These are phyloP conservation scores for Spirogloea muscicola DNA, from an alignment of 139 green algal genomes.

Conservation along the genomic window DNA sequence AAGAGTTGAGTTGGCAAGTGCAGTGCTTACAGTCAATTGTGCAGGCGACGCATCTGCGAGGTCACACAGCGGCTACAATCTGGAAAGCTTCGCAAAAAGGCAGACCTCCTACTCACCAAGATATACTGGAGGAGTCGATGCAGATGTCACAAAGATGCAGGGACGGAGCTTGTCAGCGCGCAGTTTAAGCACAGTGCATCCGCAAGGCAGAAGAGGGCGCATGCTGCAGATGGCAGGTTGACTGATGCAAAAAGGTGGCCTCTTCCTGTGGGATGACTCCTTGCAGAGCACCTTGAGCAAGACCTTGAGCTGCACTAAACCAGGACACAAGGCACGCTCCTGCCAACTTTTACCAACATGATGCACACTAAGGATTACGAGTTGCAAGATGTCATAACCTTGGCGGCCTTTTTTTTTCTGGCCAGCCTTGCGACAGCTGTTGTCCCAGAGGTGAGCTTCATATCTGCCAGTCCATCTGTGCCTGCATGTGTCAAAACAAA, in stretches of 20 bases:
- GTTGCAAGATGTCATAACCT: not conserved
- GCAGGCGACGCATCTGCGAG: too few species aligned
- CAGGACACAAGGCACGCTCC: not conserved
- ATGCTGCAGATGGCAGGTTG: not conserved
- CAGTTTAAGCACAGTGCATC: too few species aligned
- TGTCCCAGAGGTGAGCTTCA: constrained; percentile 46
- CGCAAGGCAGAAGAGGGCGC: not conserved
- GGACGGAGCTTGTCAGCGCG: too few species aligned
- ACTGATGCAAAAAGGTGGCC: not conserved
- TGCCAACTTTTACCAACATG: not conserved
- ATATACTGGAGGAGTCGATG: too few species aligned
- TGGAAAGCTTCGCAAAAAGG: not conserved
- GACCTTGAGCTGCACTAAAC: not conserved
- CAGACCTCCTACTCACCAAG: not conserved
- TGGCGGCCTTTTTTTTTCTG: constrained; percentile 33
- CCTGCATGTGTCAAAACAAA: constrained; percentile 14
- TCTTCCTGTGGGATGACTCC: not conserved
- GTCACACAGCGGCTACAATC: too few species aligned
- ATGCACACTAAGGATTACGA: not conserved
- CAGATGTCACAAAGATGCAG: too few species aligned
- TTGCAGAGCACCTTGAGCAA: not conserved
- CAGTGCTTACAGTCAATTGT: not conserved
- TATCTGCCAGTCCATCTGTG: constrained; percentile 36
- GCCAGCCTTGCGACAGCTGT: constrained; percentile 21
- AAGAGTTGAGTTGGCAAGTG: not conserved